These are phyloP conservation scores for Camelina hispida DNA, from an alignment of 345 rosid species.

Conservation along the genomic window DNA sequence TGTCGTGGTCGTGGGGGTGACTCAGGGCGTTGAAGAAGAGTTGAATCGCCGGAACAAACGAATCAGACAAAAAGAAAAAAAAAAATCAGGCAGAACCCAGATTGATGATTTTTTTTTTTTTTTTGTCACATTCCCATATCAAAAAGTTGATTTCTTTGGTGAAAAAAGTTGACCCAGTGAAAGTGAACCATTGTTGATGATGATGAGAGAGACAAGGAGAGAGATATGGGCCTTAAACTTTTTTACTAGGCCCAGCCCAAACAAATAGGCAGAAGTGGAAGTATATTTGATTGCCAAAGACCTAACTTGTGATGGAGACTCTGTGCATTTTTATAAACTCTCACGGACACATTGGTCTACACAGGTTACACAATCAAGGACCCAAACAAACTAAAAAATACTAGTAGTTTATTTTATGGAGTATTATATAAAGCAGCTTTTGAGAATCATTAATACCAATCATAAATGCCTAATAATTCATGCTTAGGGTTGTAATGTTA, in stretches of 20 bases:
- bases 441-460: conserved; percentile 23
- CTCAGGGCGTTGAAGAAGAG: conserved; percentile 33
- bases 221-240: not conserved
- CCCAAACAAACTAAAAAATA: not conserved
- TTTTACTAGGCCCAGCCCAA: not conserved
- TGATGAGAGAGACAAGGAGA: not conserved
- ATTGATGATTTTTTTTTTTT: conserved; percentile 19
- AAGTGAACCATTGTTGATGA: not conserved
- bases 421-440: too few species aligned
- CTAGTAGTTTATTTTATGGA: too few species aligned
- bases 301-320: not conserved
- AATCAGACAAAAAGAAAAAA: conserved; percentile 27
- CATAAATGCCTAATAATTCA: conserved; percentile 27
- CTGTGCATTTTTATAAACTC: not conserved
- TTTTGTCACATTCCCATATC: conserved; percentile 43
- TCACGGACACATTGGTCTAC: not conserved
- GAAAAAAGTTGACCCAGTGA: conserved; percentile 26
- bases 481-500: not conserved
- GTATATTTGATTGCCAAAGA: not conserved
- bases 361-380: not conserved
- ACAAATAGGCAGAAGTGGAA: too few species aligned
- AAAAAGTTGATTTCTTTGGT: conserved; percentile 22
- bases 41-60: conserved; percentile 34
- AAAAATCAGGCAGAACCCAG: conserved; percentile 29
- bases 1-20: conserved; percentile 10